Base-by-base conservation (phyloP, 1,139 yeast genomes). In the Geotrichum cucujoidarum region DNA sequence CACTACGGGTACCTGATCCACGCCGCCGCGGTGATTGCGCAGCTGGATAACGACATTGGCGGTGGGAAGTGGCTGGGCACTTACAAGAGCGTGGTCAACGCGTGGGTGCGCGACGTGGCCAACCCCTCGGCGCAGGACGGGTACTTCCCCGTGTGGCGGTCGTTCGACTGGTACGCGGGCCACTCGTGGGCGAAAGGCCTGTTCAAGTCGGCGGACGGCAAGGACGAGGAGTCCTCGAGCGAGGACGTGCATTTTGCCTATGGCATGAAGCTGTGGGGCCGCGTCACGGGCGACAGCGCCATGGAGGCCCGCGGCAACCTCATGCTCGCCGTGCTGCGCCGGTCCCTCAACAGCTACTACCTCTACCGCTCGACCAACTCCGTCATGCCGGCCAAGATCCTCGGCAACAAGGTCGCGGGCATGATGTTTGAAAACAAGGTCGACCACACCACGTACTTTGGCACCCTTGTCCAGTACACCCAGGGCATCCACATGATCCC, bases 401-500 rank as follows among this genome's bases (percentile, higher is more conserved):
- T 80, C 49, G 72, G 72, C 32, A 85, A 86, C 69, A 80, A 77
- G 63, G 90, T 83, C 20, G 71, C 86, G 37, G 95, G 95, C 54
- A 85, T 86, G 55, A 57, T 67, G 14, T 84, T 80, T 64, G 97
- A 90, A 65, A 90, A 90, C 68, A 90, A 92, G 69, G 69, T 87
- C 52, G 95, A 87, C 58, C 95, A 87, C 68, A 88, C 97, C 2
- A 92, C 97, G 1, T 89, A 81, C 68, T 89, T 89, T 60, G 96
- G 96, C 3, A 73, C 74, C 58, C 73, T 78, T 47, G 62, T 73
- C 36, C 92, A 90, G 65, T 92, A 84, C 65, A 89, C 90, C 47
- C 97, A 90, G 61, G 96, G 97, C 62, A 90, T 92, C 54, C 97
- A 92, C 63, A 92, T 94, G 83, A 73, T 92, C 52, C 95, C 98